Evolutionary conservation across 2,329 filamentous ascomycete genomes (phyloP), one percentile per base, ranked within the genome.

Genomic region (Pyrenophora tritici-repentis): DNA sequence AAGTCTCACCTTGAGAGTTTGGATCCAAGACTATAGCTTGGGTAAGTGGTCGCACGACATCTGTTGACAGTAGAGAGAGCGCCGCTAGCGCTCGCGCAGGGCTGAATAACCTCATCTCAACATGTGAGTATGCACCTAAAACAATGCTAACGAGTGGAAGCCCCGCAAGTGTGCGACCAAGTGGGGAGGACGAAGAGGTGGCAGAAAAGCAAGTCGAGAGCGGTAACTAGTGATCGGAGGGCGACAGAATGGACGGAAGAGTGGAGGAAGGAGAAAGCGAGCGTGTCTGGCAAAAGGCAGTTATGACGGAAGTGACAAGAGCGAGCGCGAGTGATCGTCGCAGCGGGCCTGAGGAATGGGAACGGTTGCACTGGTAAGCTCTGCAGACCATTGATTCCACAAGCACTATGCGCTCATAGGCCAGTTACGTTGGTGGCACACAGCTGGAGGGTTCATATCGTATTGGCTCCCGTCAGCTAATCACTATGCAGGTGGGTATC

Each of bases 61-160:
- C 51, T n/a, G 51, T 42, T 34, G 59, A 59, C 47, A 67, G 46
- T 36, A 69, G 45, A 55, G 49, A 58, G 55, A 70, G 55, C 45
- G 64, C 56, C 24, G 61, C 54, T 56, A 69, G 65, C 51, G 62
- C 58, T 60, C 50, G 57, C 51, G 55, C 56, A 58, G 59, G 55
- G 60, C 59, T 58, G 56, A 67, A 64, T 32, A 61, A 56, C 61
- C 38, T 67, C 66, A 69, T 69, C 18, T 26, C 40, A 37, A 52
- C 62, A 62, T 66, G 51, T 55, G 48, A 39, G 46, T 29, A 43
- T 56, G 55, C 47, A 38, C 35, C 29, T 43, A 41, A 32, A 37
- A 32, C 13, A 24, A 47, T 48, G 32, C 39, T 41, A 44, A 46
- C 18, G 47, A 46, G 36, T 39, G 47, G 29, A 17, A 35, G 38